Percentiles rank a stretch among this genome's conserved stretches.
These are phyloP conservation scores for Phoma sp. DNA, from an alignment of 2,329 filamentous ascomycete genomes.

Conservation along the genomic window DNA sequence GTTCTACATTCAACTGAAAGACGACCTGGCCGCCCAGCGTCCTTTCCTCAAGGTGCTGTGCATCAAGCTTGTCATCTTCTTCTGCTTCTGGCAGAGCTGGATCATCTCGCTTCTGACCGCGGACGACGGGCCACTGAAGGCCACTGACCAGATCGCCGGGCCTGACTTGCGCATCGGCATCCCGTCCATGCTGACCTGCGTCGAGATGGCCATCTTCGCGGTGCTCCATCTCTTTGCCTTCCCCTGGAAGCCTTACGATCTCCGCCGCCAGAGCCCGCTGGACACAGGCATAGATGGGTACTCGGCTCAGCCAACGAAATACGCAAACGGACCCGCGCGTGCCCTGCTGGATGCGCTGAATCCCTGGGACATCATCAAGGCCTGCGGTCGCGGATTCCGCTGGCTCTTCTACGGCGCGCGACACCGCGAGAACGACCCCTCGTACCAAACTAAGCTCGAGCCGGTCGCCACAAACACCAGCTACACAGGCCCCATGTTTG, in stretches of 20 bases:
- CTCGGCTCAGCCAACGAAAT: conserved; percentile 41
- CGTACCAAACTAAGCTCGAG: conserved; percentile 44
- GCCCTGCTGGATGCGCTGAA: conserved; percentile 78
- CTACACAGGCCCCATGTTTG: conserved; percentile 33
- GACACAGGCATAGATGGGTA: conserved; percentile 20
- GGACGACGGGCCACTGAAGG: conserved; percentile 67
- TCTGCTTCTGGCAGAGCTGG: conserved; percentile 81
- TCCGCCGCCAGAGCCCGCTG: conserved; percentile 34
- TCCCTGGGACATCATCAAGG: conserved; percentile 82
- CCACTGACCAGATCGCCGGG: conserved; percentile 68
- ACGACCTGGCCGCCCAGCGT: conserved; percentile 70
- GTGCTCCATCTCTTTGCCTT: conserved; percentile 84
- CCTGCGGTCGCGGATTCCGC: conserved; percentile 75
- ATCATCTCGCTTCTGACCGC: conserved; percentile 67
- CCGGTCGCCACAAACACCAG: conserved; percentile 22
- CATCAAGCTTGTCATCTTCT: conserved; percentile 90
- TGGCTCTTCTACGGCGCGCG: conserved; percentile 81
- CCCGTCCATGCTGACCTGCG: conserved; percentile 75
- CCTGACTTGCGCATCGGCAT: conserved; percentile 83
- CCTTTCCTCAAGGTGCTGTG: conserved; percentile 82
- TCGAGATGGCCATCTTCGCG: conserved; percentile 85
- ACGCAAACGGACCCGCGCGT: conserved; percentile 68
- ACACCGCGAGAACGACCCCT: conserved; percentile 56
- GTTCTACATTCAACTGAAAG: conserved; percentile 79
- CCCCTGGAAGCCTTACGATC: conserved; percentile 72